Percentiles rank a stretch among this genome's conserved stretches.
Conservation (phyloP, 164 flowering plant species). For the Pachysandra terminalis region DNA sequence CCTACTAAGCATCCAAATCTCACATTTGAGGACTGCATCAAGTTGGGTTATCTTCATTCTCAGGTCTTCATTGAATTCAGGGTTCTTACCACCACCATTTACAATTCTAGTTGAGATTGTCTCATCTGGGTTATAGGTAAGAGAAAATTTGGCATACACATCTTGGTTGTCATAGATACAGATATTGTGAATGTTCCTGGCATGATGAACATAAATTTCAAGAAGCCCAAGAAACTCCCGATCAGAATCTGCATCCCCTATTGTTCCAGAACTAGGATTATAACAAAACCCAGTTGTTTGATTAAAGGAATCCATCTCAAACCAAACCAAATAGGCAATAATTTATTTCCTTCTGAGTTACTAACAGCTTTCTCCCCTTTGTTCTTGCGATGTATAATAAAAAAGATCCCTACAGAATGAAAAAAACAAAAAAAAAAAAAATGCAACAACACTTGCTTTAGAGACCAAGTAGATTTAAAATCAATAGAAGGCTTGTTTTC, state of each 20-base stretch:
- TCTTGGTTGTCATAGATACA: constrained; percentile 95
- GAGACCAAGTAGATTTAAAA: neutral
- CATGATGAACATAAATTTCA: constrained; percentile 77
- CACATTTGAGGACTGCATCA: constrained; percentile 81
- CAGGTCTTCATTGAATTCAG: constrained; percentile 70
- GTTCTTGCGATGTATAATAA: neutral
- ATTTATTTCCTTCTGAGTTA: neutral
- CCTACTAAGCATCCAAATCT: constrained; percentile 95
- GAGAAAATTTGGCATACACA: constrained; percentile 92
- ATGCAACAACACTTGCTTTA: constrained; percentile 6
- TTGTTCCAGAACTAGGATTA: constrained; percentile 28
- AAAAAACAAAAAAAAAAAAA: neutral
- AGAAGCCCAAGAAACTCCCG: constrained; percentile 51
- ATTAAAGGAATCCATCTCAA: constrained; percentile 47
- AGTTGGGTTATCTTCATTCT: constrained; percentile 42
- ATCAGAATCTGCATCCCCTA: constrained; percentile 28
- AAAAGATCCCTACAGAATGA: constrained; percentile 2
- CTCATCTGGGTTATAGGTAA: constrained; percentile 76
- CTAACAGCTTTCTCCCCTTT: neutral
- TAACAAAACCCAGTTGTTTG: constrained; percentile 38
- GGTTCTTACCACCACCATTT: constrained; percentile 82
- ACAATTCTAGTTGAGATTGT: constrained; percentile 53
- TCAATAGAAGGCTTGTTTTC: neutral
- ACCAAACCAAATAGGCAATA: neutral
- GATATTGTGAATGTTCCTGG: constrained; percentile 88